Base-by-base conservation (phyloP, 345 rosid genomes). In the Reutealis trisperma region DNA sequence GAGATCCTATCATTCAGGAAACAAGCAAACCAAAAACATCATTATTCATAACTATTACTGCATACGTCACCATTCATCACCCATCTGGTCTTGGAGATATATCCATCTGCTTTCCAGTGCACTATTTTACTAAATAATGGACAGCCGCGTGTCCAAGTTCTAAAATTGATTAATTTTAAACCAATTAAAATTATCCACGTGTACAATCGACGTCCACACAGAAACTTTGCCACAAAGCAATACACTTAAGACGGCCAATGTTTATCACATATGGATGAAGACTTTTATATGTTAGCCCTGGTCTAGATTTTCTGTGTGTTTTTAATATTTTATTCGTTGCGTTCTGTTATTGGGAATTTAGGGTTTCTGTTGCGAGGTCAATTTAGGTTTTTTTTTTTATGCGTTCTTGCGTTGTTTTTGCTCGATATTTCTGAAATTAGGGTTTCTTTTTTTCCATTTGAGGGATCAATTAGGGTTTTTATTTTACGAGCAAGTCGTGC, bases 361-460 rank as follows among this genome's bases (percentile, higher is more conserved):
- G 74, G 63, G 63, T 71, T 70, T 71, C 45, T 70, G 61, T 52
- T 51, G 27, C 45, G 73, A 27, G 61, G 74, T 71, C 54, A 11
- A 62, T 34, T 51, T 69, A 21, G 60, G 73, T 22, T 69, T 60
- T 68, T 30, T 30, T 49, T 0, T 45, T 19, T 11, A 27, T 72
- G 15, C 67, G 0, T 72, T 37, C 19, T 44, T 47, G 34, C 55
- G 15, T 49, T 52, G n/a, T 52, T 30, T 34, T 4, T 63, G 30
- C 37, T 30, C 49, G 44, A 59, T n/a, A 59, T 44, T 59, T 15
- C 18, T 30, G 52, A 69, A 7, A 21, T 61, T 66, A 12, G 63
- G 41, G 25, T 19, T 8, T 37, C 41, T 37, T 34, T 41, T 44
- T 16, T 63, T 32, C 61, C 6, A 11, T 74, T 30, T 8, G 13